These are phyloP conservation scores for Tuber melanosporum DNA, from an alignment of 495 filamentous ascomycete genomes.

Conservation along the genomic window DNA sequence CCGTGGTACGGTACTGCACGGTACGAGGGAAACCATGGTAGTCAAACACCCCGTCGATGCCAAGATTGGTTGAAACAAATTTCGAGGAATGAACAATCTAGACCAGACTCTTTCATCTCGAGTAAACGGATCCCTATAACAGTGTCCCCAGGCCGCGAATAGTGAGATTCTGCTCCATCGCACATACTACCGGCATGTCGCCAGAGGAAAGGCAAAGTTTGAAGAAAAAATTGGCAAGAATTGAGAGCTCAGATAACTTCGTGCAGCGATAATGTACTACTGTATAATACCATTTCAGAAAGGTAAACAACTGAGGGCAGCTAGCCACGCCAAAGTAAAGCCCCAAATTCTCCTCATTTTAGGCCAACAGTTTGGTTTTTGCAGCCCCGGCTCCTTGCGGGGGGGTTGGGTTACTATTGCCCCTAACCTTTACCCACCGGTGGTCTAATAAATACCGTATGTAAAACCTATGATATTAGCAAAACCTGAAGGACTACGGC, in stretches of 20 bases:
- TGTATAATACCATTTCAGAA: background rate
- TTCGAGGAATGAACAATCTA: background rate
- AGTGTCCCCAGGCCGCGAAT: too few species aligned
- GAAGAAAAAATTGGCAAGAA: background rate
- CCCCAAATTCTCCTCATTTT: background rate
- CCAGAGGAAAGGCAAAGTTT: background rate
- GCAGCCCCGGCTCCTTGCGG: background rate
- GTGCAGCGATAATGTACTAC: background rate
- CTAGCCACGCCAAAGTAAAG: background rate
- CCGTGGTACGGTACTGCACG: too few species aligned
- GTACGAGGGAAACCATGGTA: background rate
- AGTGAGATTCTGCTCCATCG: background rate
- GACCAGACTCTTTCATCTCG: too few species aligned
- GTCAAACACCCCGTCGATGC: background rate
- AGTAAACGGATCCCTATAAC: too few species aligned
- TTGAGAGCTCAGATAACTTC: background rate
- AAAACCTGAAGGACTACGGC: background rate
- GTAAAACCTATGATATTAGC: background rate
- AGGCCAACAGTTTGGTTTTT: background rate
- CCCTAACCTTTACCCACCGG: too few species aligned
- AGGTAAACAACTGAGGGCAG: background rate
- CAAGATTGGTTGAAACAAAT: background rate
- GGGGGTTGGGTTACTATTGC: background rate
- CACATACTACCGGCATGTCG: background rate
- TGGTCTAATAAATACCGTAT: background rate